Percentiles rank a stretch among this genome's conserved stretches.
phyloP scores from a whole-genome alignment of 805 yeast species.

The Candida morakotiae region DNA sequence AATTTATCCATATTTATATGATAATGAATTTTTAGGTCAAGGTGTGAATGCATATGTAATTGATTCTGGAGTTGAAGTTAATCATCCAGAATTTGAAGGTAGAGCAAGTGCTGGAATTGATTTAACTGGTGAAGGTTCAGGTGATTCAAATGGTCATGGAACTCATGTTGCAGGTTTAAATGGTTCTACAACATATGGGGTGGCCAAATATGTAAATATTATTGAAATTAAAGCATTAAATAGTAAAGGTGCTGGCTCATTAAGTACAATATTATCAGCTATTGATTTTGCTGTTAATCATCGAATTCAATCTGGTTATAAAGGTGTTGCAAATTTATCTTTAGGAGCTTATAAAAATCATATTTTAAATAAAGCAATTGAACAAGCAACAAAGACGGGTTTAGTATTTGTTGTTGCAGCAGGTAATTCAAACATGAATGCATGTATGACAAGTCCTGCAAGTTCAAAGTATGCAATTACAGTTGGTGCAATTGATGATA shows the following conservation, averaged over 20 bases:
- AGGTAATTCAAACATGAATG: constrained; percentile 75
- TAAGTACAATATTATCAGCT: constrained; percentile 62
- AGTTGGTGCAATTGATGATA: constrained; percentile 86
- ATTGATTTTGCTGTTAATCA: constrained; percentile 67
- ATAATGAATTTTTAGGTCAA: constrained; percentile 45
- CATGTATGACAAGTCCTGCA: constrained; percentile 85
- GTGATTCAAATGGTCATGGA: constrained; percentile 54
- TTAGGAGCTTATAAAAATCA: constrained; percentile 70
- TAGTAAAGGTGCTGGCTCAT: constrained; percentile 62
- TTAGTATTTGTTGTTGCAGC: constrained; percentile 77
- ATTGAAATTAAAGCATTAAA: constrained; percentile 76
- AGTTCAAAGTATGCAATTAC: constrained; percentile 68
- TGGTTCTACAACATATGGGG: constrained; percentile 50
- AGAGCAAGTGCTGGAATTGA: constrained; percentile 59
- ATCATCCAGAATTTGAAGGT: constrained; percentile 62
- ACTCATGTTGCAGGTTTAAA: constrained; percentile 54
- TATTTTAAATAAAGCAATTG: constrained; percentile 69
- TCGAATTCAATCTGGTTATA: constrained; percentile 24
- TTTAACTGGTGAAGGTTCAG: constrained; percentile 56
- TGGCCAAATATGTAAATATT: constrained; percentile 50
- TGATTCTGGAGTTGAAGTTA: constrained; percentile 72
- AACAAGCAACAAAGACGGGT: constrained; percentile 72
- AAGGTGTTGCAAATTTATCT: constrained; percentile 74
- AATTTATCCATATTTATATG: constrained; percentile 44
- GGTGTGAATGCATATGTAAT: constrained; percentile 72